Evolutionary conservation across 2,329 filamentous ascomycete species (phyloP).

Genomic region (Diaporthe sp.): DNA sequence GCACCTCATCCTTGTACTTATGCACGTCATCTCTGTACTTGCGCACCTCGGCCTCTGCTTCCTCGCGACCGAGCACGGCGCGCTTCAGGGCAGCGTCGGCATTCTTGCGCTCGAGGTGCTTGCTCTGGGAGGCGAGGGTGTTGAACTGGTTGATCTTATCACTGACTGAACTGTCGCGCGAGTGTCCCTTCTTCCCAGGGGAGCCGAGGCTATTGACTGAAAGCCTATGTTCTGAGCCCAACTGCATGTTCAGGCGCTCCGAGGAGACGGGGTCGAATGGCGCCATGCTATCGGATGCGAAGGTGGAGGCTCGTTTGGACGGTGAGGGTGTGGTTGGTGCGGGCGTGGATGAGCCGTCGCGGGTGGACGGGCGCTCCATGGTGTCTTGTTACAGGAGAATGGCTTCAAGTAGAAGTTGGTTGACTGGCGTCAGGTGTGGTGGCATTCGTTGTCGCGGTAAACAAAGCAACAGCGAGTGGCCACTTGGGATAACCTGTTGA

Average conservation of each 20-base stretch:
- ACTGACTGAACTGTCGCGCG: constrained; percentile 72
- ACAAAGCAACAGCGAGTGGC: constrained; percentile 3
- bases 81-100: constrained; percentile 76
- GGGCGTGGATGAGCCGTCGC: constrained; percentile 34
- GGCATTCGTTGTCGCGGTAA: constrained; percentile 1
- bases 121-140: constrained; percentile 69
- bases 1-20: constrained; percentile 71
- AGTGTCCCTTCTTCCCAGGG: constrained; percentile 54
- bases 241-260: constrained; percentile 71
- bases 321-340: constrained; percentile 33
- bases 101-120: constrained; percentile 73
- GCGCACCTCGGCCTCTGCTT: constrained; percentile 77
- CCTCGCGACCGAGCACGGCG: constrained; percentile 76
- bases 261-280: constrained; percentile 73
- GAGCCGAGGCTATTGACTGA: constrained; percentile 48
- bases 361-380: constrained; percentile 35
- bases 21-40: constrained; percentile 70
- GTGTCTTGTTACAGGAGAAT: not conserved
- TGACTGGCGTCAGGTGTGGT: not conserved
- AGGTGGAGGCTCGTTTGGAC: constrained; percentile 30
- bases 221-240: constrained; percentile 46
- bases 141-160: constrained; percentile 82
- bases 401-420: not conserved
- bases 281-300: constrained; percentile 39
- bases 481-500: not conserved